phyloP scores from a whole-genome alignment of 2,329 filamentous ascomycete genomes.

The Escovopsis weberi region DNA sequence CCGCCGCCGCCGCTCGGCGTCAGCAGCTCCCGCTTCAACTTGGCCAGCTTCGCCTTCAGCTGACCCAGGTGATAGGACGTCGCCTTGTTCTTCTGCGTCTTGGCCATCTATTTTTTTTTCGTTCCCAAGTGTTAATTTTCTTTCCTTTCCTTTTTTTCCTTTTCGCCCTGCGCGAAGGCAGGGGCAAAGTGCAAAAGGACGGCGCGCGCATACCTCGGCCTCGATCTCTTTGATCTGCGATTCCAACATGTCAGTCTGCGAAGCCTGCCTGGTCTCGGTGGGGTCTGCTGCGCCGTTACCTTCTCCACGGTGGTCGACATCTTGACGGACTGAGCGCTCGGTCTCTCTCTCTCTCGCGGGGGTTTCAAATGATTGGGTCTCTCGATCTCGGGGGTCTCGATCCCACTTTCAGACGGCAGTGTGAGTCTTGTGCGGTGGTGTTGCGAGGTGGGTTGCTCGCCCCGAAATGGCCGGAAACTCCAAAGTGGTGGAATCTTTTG shows the following conservation, averaged over 20 bases:
- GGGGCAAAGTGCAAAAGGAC: background rate
- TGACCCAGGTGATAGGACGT: slow-evolving; percentile 90
- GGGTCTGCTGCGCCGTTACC: slow-evolving; percentile 29
- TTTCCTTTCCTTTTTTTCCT: no score
- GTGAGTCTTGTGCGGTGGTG: no score
- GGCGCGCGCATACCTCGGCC: slow-evolving; percentile 55
- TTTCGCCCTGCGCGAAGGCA: no score
- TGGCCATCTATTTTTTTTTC: slow-evolving; percentile 56
- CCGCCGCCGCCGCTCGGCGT: slow-evolving; percentile 65
- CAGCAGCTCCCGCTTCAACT: slow-evolving; percentile 89
- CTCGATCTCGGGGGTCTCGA: no score
- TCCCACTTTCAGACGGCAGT: no score
- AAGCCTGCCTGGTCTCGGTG: background rate
- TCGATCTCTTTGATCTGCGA: slow-evolving; percentile 88
- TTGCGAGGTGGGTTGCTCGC: no score
- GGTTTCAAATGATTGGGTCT: background rate
- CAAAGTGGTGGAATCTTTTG: no score
- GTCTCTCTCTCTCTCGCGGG: background rate
- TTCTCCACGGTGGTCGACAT: slow-evolving; percentile 99
- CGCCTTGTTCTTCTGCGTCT: slow-evolving; percentile 94
- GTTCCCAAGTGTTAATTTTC: background rate
- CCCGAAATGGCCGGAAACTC: no score
- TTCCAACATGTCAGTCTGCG: slow-evolving; percentile 4
- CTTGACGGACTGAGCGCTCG: slow-evolving; percentile 23
- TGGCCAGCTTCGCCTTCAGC: slow-evolving; percentile 94